Evolutionary conservation across 257 asterid genomes (phyloP).

Genomic region (Solanum bukasovii): DNA sequence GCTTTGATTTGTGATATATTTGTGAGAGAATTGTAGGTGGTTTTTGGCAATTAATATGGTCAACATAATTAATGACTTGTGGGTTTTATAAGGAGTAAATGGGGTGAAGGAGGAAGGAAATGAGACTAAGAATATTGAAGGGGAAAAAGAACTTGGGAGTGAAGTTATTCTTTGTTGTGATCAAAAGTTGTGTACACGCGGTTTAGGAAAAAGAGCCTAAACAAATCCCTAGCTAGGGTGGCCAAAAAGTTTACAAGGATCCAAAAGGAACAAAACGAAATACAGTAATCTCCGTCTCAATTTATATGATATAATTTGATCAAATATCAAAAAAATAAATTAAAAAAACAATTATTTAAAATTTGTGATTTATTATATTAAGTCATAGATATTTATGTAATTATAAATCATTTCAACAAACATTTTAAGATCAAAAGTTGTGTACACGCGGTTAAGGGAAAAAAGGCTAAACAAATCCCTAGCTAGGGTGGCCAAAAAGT

Average conservation of each 20-base stretch:
- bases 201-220: neutral
- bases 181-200: neutral
- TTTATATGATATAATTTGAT: too few relatives aligned
- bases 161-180: conserved; percentile 32
- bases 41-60: neutral
- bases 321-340: too few relatives aligned
- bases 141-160: conserved; percentile 12
- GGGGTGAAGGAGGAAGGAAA: neutral
- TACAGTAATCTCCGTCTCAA: neutral
- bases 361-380: too few relatives aligned
- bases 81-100: neutral
- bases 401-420: too few relatives aligned
- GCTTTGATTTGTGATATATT: neutral
- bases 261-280: neutral
- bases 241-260: neutral
- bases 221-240: neutral
- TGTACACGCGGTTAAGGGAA: conserved; percentile 10
- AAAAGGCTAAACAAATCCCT: neutral
- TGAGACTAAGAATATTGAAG: neutral
- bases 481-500: conserved; percentile 2
- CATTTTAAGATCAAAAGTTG: neutral
- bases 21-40: neutral
- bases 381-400: too few relatives aligned
- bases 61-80: neutral
- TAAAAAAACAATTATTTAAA: too few relatives aligned